phyloP scores from a whole-genome alignment of 768 basidiomycete genomes.

The Termitomyces heimii region DNA sequence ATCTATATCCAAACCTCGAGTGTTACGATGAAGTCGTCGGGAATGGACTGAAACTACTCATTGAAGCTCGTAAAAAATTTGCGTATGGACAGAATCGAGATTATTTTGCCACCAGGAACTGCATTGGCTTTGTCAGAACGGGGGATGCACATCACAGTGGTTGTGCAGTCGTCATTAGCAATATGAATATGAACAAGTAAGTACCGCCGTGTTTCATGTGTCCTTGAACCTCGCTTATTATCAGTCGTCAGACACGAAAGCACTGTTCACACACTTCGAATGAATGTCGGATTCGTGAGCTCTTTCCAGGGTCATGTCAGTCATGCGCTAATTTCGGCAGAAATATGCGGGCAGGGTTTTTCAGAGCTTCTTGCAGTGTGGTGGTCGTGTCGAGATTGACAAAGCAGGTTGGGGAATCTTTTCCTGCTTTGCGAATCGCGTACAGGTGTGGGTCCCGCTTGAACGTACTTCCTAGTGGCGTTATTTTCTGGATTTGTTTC shows the following conservation, averaged over 20 bases:
- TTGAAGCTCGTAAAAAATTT: slow-evolving; percentile 55
- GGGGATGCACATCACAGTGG: slow-evolving; percentile 51
- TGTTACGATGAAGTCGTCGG: slow-evolving; percentile 54
- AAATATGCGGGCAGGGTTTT: slow-evolving; percentile 35
- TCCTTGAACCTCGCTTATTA: neutral
- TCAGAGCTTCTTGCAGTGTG: slow-evolving; percentile 40
- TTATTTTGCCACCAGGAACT: slow-evolving; percentile 53
- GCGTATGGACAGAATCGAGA: slow-evolving; percentile 64
- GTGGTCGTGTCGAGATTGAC: slow-evolving; percentile 40
- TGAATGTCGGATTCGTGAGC: slow-evolving; percentile 63
- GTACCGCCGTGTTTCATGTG: slow-evolving; percentile 6
- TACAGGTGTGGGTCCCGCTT: slow-evolving; percentile 54
- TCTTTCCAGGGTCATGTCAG: neutral
- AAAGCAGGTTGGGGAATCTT: slow-evolving; percentile 62
- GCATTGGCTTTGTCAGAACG: slow-evolving; percentile 70
- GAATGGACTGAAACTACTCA: slow-evolving; percentile 44
- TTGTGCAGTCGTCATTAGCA: slow-evolving; percentile 71
- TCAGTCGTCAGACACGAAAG: slow-evolving; percentile 19
- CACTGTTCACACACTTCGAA: slow-evolving; percentile 44
- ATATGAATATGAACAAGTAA: slow-evolving; percentile 48
- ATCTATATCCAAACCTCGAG: slow-evolving; percentile 68
- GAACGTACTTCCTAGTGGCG: neutral
- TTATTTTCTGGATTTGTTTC: neutral
- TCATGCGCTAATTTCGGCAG: slow-evolving; percentile 13
- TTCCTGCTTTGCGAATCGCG: slow-evolving; percentile 45